Conservation (phyloP, 2,329 filamentous ascomycete genomes). For the Aspergillus aculeatus region DNA sequence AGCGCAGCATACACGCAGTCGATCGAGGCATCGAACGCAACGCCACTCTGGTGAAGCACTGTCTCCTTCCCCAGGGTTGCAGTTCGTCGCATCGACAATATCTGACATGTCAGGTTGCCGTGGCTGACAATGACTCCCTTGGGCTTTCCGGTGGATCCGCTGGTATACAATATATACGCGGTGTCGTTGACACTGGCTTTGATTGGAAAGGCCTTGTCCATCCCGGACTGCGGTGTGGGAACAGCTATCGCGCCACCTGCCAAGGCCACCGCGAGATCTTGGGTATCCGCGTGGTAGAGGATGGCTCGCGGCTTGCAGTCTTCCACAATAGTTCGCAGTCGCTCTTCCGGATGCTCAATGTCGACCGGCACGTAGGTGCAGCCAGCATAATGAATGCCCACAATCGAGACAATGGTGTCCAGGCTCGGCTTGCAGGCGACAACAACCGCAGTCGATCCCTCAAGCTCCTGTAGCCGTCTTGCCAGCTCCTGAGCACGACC, state of each 20-base stretch:
- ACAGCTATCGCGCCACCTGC: no score
- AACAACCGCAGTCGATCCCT: no score
- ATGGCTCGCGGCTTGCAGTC: background rate
- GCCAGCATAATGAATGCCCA: background rate
- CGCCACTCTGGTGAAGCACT: no score
- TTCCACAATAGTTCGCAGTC: background rate
- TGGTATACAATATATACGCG: slow-evolving; percentile 35
- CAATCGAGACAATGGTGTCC: background rate
- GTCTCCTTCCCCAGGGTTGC: no score
- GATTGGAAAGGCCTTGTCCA: background rate
- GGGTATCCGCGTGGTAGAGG: background rate
- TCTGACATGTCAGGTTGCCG: background rate
- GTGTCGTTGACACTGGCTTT: slow-evolving; percentile 25
- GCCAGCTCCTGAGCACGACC: no score
- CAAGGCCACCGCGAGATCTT: background rate
- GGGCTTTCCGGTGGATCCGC: slow-evolving; percentile 33
- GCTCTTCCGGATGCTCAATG: background rate
- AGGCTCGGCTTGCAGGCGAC: no score
- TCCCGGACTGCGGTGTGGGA: no score
- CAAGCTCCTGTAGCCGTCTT: no score
- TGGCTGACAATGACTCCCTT: slow-evolving; percentile 43
- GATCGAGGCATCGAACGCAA: no score
- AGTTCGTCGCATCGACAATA: no score
- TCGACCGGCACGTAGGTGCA: background rate
- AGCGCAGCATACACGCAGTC: no score